Evolutionary conservation across 768 basidiomycete genomes (phyloP), one percentile per base, ranked within the genome.

Genomic region (Tremella yokohamensis): DNA sequence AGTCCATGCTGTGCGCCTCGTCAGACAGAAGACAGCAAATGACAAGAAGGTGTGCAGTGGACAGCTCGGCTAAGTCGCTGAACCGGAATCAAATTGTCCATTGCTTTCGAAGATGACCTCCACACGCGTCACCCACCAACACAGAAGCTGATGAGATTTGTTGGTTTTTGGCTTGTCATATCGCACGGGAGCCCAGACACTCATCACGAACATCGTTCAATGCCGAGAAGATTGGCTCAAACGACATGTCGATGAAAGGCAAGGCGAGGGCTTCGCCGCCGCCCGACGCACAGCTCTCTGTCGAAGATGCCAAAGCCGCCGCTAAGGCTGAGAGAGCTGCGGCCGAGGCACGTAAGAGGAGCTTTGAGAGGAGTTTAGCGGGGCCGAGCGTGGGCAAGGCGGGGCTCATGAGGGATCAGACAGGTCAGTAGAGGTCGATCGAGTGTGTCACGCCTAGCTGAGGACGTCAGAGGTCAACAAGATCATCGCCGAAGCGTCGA

Each of bases 361-460:
- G 65, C 20, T 76, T 76, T 56, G 72, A 73, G 62, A 39, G 75
- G 38, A 73, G 72, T 70, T 83, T 94, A 42, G 91, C 90, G 13
- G 91, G 91, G 16, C 89, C 89, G 11, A 91, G 89, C 2, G 87
- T 87, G 3, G 86, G 83, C 45, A 94, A 94, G 81, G 90, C 90
- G 47, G 90, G 73, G 2, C 40, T 76, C 37, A 62, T 63, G 37
- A 54, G 69, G 40, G 75, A 76, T 65, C 73, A 70, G 53, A 69
- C 64, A 52, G 72, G 70, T 70, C 12, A 53, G 62, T 56, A 34
- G 6, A 26, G 16, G n/a, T n/a, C n/a, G n/a, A n/a, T n/a, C n/a
- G n/a, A n/a, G n/a, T n/a, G n/a, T n/a, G n/a, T n/a, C n/a, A n/a
- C n/a, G n/a, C 16, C 49, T 18, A 15, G 49, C 50, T 62, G 52